Conservation (phyloP, 116 monocot genomes). For the Iris pallida region DNA sequence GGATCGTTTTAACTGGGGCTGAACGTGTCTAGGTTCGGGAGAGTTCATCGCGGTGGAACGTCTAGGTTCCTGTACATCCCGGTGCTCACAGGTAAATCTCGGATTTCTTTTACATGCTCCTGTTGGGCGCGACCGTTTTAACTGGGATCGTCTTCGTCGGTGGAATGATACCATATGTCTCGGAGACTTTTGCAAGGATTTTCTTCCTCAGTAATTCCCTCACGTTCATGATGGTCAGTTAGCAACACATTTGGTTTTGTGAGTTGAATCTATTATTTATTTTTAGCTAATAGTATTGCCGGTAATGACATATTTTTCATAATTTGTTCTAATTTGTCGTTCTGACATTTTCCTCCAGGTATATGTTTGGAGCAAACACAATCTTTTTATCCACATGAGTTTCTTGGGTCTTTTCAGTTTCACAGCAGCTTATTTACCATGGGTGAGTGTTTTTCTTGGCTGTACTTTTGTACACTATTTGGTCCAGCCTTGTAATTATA, state of each 20-base stretch:
- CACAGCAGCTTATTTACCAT: constrained; percentile 93
- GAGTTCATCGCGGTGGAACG: too few species aligned
- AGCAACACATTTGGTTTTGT: neutral
- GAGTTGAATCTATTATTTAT: neutral
- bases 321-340: neutral
- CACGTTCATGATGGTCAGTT: constrained; percentile 98
- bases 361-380: constrained; percentile 99
- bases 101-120: constrained; percentile 98
- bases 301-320: neutral
- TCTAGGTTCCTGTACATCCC: too few species aligned
- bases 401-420: constrained; percentile 98
- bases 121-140: constrained; percentile 86
- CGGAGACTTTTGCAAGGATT: constrained; percentile 82
- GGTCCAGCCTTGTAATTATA: too few species aligned
- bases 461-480: too few species aligned
- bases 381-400: constrained; percentile 91
- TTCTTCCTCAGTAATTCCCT: constrained; percentile 96
- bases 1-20: too few species aligned
- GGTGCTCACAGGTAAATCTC: too few species aligned
- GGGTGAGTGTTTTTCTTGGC: constrained; percentile 54
- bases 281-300: neutral
- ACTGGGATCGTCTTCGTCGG: constrained; percentile 90
- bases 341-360: constrained; percentile 47
- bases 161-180: constrained; percentile 91
- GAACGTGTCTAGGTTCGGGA: too few species aligned